phyloP scores from a whole-genome alignment of 2,329 filamentous ascomycete species.

The Alternaria panax region DNA sequence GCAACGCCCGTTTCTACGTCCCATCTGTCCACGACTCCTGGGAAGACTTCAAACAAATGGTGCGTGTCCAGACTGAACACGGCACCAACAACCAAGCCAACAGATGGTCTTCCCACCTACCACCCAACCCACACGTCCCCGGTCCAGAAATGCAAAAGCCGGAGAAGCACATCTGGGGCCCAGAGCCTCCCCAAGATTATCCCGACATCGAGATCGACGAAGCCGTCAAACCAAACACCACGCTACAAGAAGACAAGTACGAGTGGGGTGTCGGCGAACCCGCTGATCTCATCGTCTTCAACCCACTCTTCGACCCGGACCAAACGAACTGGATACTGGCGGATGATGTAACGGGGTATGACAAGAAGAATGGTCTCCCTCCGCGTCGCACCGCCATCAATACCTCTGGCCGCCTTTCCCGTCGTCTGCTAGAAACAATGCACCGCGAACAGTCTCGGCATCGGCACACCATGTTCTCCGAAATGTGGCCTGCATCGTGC shows the following conservation, averaged over 20 bases:
- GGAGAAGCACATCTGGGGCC: constrained; percentile 60
- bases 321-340: constrained; percentile 76
- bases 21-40: constrained; percentile 73
- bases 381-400: constrained; percentile 76
- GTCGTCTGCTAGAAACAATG: constrained; percentile 73
- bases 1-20: constrained; percentile 78
- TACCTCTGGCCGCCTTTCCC: constrained; percentile 72
- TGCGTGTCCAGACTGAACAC: constrained; percentile 67
- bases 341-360: constrained; percentile 74
- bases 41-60: constrained; percentile 73
- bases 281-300: constrained; percentile 78
- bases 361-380: constrained; percentile 61
- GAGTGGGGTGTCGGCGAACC: constrained; percentile 74
- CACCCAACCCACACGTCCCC: constrained; percentile 54
- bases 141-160: constrained; percentile 49
- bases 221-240: constrained; percentile 62
- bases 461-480: constrained; percentile 76
- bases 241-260: constrained; percentile 63
- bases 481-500: constrained; percentile 78
- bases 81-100: constrained; percentile 57
- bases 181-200: constrained; percentile 52
- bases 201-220: constrained; percentile 61
- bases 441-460: constrained; percentile 75
- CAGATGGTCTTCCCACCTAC: constrained; percentile 52
- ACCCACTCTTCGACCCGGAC: constrained; percentile 76